A percentile compares a stretch with the other conserved stretches of the same genome.
These are phyloP conservation scores for Russula earlei DNA, from an alignment of 768 basidiomycete species.

Conservation along the genomic window DNA sequence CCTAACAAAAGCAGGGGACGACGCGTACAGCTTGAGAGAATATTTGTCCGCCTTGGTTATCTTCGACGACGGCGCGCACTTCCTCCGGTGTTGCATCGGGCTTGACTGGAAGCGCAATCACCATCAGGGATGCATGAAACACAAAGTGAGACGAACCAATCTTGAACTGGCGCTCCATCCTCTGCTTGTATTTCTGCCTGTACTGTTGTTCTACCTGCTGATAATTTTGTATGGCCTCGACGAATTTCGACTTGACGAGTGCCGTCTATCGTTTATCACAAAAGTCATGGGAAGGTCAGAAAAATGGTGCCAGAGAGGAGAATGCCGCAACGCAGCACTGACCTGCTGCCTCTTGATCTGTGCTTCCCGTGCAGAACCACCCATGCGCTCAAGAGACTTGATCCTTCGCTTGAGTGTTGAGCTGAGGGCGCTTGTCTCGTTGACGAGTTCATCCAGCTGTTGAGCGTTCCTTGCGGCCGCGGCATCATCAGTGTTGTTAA, in stretches of 20 bases:
- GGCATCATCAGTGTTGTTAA: conserved; percentile 41
- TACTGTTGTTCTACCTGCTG: conserved; percentile 68
- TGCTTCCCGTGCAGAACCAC: conserved; percentile 33
- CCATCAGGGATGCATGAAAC: not conserved
- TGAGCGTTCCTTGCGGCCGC: conserved; percentile 32
- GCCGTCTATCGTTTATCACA: conserved; percentile 37
- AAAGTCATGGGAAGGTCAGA: not conserved
- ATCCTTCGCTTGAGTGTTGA: conserved; percentile 51
- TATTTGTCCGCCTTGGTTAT: conserved; percentile 57
- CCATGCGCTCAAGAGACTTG: conserved; percentile 41
- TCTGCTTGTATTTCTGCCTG: conserved; percentile 51
- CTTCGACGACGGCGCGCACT: conserved; percentile 56
- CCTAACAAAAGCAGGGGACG: not conserved
- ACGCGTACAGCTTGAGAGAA: conserved; percentile 62
- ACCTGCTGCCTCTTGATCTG: conserved; percentile 41
- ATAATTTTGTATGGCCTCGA: conserved; percentile 70
- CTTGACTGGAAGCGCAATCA: conserved; percentile 45
- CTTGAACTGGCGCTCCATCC: conserved; percentile 66
- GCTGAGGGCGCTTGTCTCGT: conserved; percentile 50
- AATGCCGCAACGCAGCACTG: conserved; percentile 11
- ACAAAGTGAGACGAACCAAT: conserved; percentile 42
- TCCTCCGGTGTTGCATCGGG: conserved; percentile 81
- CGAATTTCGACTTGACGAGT: conserved; percentile 56
- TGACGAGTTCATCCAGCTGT: conserved; percentile 49
- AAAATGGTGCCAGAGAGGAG: not conserved